Evolutionary conservation across 2,329 filamentous ascomycete species (phyloP).

Genomic region (Mycosphaerella arachidis): DNA sequence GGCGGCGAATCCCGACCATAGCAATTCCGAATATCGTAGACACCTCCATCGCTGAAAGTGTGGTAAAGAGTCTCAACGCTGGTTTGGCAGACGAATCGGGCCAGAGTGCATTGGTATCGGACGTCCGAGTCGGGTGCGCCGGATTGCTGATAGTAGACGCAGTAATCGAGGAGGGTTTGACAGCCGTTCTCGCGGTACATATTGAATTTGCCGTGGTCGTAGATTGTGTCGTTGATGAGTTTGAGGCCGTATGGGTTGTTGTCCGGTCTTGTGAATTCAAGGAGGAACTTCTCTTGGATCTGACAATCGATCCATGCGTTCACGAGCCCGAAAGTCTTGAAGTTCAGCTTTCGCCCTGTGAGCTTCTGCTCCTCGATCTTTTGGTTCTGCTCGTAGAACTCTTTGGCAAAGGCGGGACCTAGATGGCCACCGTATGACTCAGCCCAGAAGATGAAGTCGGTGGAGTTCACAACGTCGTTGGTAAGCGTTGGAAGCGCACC

Average conservation of each 20-base stretch:
- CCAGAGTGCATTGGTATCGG: neutral
- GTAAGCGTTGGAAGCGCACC: conserved; percentile 47
- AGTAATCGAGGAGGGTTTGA: neutral
- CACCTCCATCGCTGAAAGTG: neutral
- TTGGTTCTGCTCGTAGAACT: conserved; percentile 54
- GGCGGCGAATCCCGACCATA: conserved; percentile 52
- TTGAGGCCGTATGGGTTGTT: conserved; percentile 9
- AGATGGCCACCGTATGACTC: conserved; percentile 43
- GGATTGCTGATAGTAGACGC: neutral
- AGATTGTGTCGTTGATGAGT: conserved; percentile 8
- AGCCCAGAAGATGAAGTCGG: conserved; percentile 40
- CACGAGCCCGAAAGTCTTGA: conserved; percentile 7
- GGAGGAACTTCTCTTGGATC: conserved; percentile 2
- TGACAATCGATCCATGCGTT: conserved; percentile 3
- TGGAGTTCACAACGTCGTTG: conserved; percentile 45
- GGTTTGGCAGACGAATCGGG: conserved; percentile 4
- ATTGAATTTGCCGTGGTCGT: conserved; percentile 4
- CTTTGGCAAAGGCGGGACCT: conserved; percentile 52
- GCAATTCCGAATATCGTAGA: conserved; percentile 9
- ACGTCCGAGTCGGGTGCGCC: neutral
- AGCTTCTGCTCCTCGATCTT: conserved; percentile 40
- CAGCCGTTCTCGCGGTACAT: conserved; percentile 3
- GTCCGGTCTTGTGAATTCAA: conserved; percentile 1
- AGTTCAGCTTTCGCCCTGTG: conserved; percentile 4
- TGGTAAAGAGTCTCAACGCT: conserved; percentile 5